Evolutionary conservation across 2,329 filamentous ascomycete genomes (phyloP).

Genomic region (Bretziella fagacearum): DNA sequence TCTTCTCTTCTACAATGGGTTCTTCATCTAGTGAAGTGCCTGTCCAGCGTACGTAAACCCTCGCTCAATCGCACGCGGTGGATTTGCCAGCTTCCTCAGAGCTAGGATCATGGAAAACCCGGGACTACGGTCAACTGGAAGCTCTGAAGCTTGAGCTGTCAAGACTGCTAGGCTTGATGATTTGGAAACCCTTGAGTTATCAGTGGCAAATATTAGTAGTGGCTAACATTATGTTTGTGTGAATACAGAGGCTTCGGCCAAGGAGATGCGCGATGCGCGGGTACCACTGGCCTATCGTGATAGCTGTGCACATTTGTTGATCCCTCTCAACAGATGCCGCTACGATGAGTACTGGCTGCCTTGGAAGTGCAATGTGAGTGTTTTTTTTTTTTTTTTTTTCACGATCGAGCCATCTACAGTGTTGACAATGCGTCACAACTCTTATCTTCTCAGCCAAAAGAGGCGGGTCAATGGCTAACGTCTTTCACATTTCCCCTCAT

Average conservation of each 20-base stretch:
- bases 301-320: slow-evolving; percentile 84
- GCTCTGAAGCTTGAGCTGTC: no score
- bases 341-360: slow-evolving; percentile 82
- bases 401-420: not conserved
- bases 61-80: not conserved
- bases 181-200: not conserved
- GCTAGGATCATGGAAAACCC: not conserved
- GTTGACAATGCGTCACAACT: not conserved
- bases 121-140: no score
- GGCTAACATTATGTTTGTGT: not conserved
- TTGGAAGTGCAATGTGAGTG: slow-evolving; percentile 89
- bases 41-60: not conserved
- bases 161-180: not conserved
- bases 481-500: not conserved
- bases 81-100: not conserved
- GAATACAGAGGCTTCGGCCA: slow-evolving; percentile 52
- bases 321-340: slow-evolving; percentile 90
- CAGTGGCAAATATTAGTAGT: not conserved
- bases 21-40: not conserved
- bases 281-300: slow-evolving; percentile 86
- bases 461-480: no score
- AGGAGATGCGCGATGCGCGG: slow-evolving; percentile 85
- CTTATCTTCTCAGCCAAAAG: not conserved
- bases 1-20: not conserved
- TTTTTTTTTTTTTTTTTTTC: not conserved